Base-by-base conservation (phyloP, 108 stramenopile genomes). In the Bacterosira constricta region DNA sequence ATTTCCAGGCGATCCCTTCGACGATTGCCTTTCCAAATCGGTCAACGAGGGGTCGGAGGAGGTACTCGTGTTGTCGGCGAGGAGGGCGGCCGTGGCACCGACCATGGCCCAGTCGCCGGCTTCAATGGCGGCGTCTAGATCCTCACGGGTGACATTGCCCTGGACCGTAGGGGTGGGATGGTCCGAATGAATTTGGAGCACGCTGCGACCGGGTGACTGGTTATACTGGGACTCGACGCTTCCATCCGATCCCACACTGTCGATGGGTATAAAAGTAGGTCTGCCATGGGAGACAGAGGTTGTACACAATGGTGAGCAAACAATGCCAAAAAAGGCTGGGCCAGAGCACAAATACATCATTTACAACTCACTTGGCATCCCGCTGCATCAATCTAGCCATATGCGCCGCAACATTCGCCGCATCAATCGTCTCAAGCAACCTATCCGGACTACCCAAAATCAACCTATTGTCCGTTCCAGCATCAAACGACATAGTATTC, bases 31-130 rank as follows among this genome's bases (percentile, higher is more conserved):
- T 35, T 52, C 15, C 3, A 5, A 4, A 13, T 31, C 54, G 38
- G 39, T 15, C 37, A 39, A 30, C 52, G 37, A 41, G 34, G 49
- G 18, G 34, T 58, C 49, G 18, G 41, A 32, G 21, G 37, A 18
- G 27, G 36, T 23, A 5, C 83, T 85, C 0, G 87, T 85, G 2
- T 67, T 60, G 42, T 71, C 69, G 7, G 92, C 89, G n/a, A 93
- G 68, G 15, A 93, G 69, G 4, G 90, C 92, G 8, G 90, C 92
- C 36, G 93, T 94, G 17, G 86, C 90, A 53, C 93, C 90, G 0
- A 94, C 93, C 17, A 89, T 89, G 12, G 90, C 89, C 93, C 93
- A 94, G 51, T 94, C 89, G 20, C 93, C 93, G 26, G 86, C 79
- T 75, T 91, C 88, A 64, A 94, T 94, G 11, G 86, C 88, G 12